Conservation (phyloP, 306 rosid genomes). For the Cicer pinnatifidum region DNA sequence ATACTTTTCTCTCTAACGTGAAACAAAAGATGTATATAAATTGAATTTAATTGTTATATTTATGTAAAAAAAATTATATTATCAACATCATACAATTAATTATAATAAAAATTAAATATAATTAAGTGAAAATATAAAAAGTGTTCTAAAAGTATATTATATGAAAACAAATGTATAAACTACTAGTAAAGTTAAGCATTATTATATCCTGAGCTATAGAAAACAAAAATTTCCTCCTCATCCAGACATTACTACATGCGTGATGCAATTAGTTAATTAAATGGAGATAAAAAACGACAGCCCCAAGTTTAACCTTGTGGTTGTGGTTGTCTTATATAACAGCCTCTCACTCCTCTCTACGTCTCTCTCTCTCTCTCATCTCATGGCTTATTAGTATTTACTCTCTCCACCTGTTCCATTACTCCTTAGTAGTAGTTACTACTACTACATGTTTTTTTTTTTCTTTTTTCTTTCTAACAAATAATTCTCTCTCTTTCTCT, state of each 20-base stretch:
- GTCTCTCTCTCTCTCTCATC: background rate
- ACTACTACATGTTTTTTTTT: background rate
- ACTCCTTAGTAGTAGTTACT: background rate
- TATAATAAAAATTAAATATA: too few species aligned
- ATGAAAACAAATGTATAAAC: too few species aligned
- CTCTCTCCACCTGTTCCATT: slow-evolving; percentile 1
- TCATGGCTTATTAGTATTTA: background rate
- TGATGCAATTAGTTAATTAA: background rate
- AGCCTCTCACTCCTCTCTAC: background rate
- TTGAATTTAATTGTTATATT: too few species aligned
- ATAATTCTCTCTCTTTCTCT: slow-evolving; percentile 3
- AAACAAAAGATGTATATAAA: too few species aligned
- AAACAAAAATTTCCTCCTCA: background rate
- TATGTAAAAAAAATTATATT: too few species aligned
- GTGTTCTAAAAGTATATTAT: too few species aligned
- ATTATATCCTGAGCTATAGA: too few species aligned
- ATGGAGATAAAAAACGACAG: background rate
- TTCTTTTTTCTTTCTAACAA: background rate
- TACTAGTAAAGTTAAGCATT: too few species aligned
- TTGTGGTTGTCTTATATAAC: background rate
- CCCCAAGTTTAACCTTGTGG: slow-evolving; percentile 24
- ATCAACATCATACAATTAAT: too few species aligned
- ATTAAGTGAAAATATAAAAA: too few species aligned
- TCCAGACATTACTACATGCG: background rate
- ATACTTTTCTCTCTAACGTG: too few species aligned